phyloP scores from a whole-genome alignment of 176 grass and related monocot species.

The Olyra latifolia region DNA sequence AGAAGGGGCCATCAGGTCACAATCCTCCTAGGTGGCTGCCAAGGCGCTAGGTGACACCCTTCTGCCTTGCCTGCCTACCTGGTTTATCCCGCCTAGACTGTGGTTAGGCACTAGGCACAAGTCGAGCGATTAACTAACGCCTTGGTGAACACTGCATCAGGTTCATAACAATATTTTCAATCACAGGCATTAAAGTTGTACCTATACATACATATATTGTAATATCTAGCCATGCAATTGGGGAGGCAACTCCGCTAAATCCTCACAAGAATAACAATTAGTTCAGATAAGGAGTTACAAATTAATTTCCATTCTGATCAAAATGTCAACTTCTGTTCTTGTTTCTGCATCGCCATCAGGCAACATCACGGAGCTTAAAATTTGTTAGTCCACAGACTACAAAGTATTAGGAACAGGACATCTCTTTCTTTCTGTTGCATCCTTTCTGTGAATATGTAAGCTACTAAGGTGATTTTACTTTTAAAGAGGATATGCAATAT shows the following conservation, averaged over 20 bases:
- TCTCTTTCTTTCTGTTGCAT: not conserved
- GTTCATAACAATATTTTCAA: not conserved
- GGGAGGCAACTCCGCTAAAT: not conserved
- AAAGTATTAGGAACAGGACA: not conserved
- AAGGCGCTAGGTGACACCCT: no score
- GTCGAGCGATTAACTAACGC: no score
- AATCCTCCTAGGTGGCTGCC: no score
- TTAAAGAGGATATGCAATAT: not conserved
- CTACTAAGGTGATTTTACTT: not conserved
- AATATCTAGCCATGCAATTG: not conserved
- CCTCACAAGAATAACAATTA: not conserved
- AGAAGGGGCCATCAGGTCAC: not conserved
- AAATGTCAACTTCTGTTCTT: not conserved
- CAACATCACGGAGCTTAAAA: not conserved
- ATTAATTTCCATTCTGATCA: not conserved
- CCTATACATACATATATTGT: not conserved
- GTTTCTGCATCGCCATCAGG: not conserved
- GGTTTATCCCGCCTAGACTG: no score
- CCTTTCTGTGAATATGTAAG: not conserved
- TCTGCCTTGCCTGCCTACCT: no score
- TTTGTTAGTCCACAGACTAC: constrained; percentile 2
- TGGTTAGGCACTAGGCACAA: no score
- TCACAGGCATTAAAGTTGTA: not conserved
- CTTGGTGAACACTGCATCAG: not conserved
- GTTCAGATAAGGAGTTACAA: not conserved